phyloP scores from a whole-genome alignment of 1,139 yeast genomes.

The Lizanozyma gosingica region DNA sequence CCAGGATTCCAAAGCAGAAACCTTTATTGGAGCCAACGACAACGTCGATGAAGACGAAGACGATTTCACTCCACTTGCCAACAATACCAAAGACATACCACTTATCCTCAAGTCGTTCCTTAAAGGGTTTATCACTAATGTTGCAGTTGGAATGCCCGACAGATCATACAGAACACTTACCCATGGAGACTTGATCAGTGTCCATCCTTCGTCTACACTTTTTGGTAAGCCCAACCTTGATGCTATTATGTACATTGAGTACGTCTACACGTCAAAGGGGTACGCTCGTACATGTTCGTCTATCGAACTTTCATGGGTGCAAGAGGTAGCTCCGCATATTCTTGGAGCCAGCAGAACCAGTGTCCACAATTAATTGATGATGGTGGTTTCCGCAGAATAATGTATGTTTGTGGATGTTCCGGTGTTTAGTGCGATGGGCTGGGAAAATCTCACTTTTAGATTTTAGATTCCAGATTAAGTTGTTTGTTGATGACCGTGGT shows the following conservation, averaged over 20 bases:
- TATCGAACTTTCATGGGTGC: conserved; percentile 81
- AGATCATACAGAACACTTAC: conserved; percentile 80
- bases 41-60: conserved; percentile 17
- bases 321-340: conserved; percentile 69
- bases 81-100: conserved; percentile 34
- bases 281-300: conserved; percentile 85
- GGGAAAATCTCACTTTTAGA: too few species aligned
- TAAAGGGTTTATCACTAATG: conserved; percentile 71
- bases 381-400: too few species aligned
- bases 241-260: conserved; percentile 90
- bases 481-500: too few species aligned
- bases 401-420: too few species aligned
- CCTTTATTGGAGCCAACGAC: conserved; percentile 9
- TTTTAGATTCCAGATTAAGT: too few species aligned
- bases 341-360: conserved; percentile 35
- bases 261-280: conserved; percentile 86
- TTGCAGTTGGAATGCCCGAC: conserved; percentile 94
- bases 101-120: conserved; percentile 67
- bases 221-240: conserved; percentile 73
- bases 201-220: conserved; percentile 87
- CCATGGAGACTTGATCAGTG: conserved; percentile 70
- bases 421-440: too few species aligned
- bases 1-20: conserved; percentile 26
- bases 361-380: conserved; percentile 16
- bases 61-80: conserved; percentile 15